Conservation (phyloP, 2,329 filamentous ascomycete species). For the Tolypocladium pustulatum region DNA sequence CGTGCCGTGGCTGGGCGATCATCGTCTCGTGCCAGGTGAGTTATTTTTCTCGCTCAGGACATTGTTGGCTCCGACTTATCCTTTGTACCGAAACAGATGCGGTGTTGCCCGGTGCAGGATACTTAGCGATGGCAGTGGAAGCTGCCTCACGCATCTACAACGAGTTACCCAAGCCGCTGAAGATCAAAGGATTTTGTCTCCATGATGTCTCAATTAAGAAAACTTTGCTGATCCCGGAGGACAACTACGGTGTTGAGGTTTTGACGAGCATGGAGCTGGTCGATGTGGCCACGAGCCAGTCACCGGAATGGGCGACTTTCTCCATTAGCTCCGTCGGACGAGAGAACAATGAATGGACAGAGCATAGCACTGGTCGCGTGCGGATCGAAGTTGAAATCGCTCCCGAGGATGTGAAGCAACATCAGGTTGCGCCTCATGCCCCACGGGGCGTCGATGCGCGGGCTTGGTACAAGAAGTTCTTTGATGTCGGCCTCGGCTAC, state of each 20-base stretch:
- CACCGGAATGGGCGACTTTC: not conserved
- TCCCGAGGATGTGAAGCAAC: not conserved
- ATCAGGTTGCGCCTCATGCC: not conserved
- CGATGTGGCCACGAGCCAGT: no score
- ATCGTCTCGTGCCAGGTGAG: not conserved
- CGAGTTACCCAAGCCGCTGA: not conserved
- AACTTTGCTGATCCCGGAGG: not conserved
- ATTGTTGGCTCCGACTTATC: no score
- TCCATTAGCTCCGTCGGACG: not conserved
- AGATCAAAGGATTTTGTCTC: not conserved
- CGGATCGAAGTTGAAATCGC: not conserved
- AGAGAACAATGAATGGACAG: not conserved
- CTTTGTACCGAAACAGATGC: not conserved
- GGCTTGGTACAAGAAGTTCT: not conserved
- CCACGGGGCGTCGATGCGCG: no score
- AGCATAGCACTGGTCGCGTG: not conserved
- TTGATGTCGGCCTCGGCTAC: not conserved
- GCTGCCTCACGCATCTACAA: not conserved
- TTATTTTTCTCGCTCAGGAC: no score
- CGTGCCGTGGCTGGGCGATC: not conserved
- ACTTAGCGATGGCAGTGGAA: not conserved
- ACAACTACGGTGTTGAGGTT: not conserved
- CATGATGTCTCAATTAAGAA: not conserved
- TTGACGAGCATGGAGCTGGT: not conserved
- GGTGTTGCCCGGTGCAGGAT: not conserved